These are phyloP conservation scores for Pseudocercospora pini-densiflorae DNA, from an alignment of 2,329 filamentous ascomycete genomes.

Conservation along the genomic window DNA sequence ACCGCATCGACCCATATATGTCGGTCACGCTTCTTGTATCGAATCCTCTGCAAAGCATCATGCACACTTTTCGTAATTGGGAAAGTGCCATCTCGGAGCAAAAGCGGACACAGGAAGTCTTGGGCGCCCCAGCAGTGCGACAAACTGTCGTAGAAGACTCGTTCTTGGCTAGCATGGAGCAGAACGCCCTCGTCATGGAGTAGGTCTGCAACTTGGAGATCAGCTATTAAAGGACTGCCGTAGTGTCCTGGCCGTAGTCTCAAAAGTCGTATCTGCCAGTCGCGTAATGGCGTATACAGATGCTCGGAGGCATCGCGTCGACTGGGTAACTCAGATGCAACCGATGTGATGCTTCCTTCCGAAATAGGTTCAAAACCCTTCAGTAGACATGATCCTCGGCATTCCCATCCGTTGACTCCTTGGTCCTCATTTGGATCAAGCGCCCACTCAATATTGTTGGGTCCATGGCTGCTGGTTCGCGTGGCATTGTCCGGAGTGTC, in stretches of 20 bases:
- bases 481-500: neutral
- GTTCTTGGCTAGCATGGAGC: neutral
- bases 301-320: neutral
- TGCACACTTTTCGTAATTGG: neutral
- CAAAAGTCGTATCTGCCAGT: constrained; percentile 6
- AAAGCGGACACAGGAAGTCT: neutral
- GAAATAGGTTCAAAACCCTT: neutral
- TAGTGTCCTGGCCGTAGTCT: constrained; percentile 4
- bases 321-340: neutral
- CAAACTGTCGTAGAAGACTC: neutral
- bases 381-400: neutral
- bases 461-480: neutral
- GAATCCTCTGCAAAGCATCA: neutral
- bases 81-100: neutral
- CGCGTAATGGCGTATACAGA: neutral
- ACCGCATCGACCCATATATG: constrained; percentile 1
- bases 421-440: too few relatives aligned
- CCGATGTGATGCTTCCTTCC: neutral
- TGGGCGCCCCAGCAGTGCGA: constrained; percentile 1
- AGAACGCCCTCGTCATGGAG: neutral
- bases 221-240: constrained; percentile 5
- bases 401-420: neutral
- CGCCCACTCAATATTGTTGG: too few relatives aligned
- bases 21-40: neutral
- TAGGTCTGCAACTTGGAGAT: constrained; percentile 3